Percentiles rank a stretch among this genome's conserved stretches.
These are phyloP conservation scores for Barnettozyma botsteinii DNA, from an alignment of 805 yeast species.

Conservation along the genomic window DNA sequence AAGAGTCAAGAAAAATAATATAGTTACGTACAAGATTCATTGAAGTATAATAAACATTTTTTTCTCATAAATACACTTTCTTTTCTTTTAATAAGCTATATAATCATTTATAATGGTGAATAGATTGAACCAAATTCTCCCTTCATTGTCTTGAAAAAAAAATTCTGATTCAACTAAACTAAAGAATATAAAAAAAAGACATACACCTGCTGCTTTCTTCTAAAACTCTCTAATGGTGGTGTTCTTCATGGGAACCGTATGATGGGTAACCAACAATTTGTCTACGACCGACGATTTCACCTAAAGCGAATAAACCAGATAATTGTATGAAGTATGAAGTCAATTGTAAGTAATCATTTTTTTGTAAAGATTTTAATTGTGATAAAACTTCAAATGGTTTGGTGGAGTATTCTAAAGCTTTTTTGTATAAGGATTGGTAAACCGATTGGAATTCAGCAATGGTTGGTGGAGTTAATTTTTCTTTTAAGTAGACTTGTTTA, in stretches of 20 bases:
- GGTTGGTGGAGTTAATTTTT: slow-evolving; percentile 90
- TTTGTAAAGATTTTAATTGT: slow-evolving; percentile 42
- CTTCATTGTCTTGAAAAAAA: neutral
- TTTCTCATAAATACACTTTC: slow-evolving; percentile 6
- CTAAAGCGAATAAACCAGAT: slow-evolving; percentile 86
- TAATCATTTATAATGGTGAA: neutral
- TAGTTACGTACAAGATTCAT: too few relatives aligned
- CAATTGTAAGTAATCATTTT: slow-evolving; percentile 55
- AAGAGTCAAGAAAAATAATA: slow-evolving; percentile 5
- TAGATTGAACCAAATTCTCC: neutral
- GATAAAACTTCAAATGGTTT: slow-evolving; percentile 58
- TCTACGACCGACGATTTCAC: slow-evolving; percentile 97
- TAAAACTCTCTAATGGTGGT: slow-evolving; percentile 12
- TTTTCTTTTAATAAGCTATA: neutral
- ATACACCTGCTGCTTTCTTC: neutral
- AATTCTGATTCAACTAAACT: neutral
- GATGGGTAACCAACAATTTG: slow-evolving; percentile 82
- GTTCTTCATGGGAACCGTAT: slow-evolving; percentile 37
- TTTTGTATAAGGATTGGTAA: slow-evolving; percentile 49
- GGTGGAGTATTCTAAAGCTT: slow-evolving; percentile 37
- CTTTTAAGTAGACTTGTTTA: slow-evolving; percentile 73
- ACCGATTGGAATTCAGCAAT: slow-evolving; percentile 69
- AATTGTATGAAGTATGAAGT: slow-evolving; percentile 78
- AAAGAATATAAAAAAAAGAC: slow-evolving; percentile 2
- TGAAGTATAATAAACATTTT: slow-evolving; percentile 4